Evolutionary conservation across 202 grass and related monocot genomes (phyloP).

Genomic region (Cymbopogon flexuosus): DNA sequence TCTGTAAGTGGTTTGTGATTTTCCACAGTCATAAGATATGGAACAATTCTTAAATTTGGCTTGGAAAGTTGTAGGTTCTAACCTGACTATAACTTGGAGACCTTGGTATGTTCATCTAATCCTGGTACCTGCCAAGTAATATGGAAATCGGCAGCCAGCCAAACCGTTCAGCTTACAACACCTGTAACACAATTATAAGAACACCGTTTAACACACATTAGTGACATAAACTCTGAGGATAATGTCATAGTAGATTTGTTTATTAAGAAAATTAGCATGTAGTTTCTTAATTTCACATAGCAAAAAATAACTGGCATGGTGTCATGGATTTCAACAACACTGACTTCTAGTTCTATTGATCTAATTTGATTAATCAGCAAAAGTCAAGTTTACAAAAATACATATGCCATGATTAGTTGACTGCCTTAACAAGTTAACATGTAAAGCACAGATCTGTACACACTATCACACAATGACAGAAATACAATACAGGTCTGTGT

Average conservation of each 20-base stretch:
- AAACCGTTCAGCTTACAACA: background rate
- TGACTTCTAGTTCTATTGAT: background rate
- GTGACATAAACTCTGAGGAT: background rate
- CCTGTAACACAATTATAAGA: background rate
- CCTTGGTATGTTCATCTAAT: background rate
- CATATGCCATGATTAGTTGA: constrained; percentile 8
- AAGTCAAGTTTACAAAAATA: background rate
- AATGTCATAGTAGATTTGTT: constrained; percentile 6
- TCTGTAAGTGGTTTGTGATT: background rate
- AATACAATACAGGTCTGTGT: background rate
- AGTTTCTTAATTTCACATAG: constrained; percentile 5
- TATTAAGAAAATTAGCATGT: constrained; percentile 9
- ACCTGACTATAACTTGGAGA: background rate
- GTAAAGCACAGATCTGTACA: background rate
- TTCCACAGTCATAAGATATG: background rate
- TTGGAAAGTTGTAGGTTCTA: constrained; percentile 4
- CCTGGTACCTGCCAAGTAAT: background rate
- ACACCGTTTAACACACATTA: background rate
- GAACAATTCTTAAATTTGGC: background rate
- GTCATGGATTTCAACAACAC: background rate
- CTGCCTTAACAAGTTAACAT: background rate
- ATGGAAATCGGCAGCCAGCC: background rate
- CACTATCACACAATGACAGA: constrained; percentile 9
- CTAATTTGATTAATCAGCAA: constrained; percentile 2
- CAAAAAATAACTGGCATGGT: background rate